These are phyloP conservation scores for Termitomyces bulborhizus DNA, from an alignment of 768 basidiomycete species.

Conservation along the genomic window DNA sequence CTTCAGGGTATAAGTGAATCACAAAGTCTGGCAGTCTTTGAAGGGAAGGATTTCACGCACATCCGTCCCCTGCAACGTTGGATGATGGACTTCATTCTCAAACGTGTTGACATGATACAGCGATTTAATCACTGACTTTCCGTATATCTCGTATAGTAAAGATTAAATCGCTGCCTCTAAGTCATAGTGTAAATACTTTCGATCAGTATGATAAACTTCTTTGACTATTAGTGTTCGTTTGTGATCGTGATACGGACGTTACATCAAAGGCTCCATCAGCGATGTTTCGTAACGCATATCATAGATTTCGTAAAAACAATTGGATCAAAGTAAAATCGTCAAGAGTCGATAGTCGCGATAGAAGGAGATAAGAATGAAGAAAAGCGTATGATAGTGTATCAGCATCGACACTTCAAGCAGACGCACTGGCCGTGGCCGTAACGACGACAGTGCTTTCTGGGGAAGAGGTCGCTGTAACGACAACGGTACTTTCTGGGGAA, in stretches of 20 bases:
- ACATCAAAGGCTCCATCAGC: neutral
- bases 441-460: neutral
- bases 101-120: neutral
- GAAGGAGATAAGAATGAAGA: neutral
- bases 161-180: too few relatives aligned
- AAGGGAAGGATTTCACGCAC: neutral
- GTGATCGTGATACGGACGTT: too few relatives aligned
- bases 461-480: neutral
- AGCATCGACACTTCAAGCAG: neutral
- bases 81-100: neutral
- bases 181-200: too few relatives aligned
- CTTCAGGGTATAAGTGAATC: neutral
- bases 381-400: neutral
- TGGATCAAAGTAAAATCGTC: neutral
- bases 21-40: constrained; percentile 1
- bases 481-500: neutral
- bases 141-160: neutral
- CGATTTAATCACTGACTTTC: too few relatives aligned
- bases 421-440: neutral
- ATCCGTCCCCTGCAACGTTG: constrained; percentile 1
- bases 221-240: too few relatives aligned
- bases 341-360: neutral
- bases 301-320: neutral
- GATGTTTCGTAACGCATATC: neutral
- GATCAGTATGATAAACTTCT: too few relatives aligned